phyloP scores from a whole-genome alignment of 225 moss, liverwort and hornwort genomes.

The Antitrichia curtipendula region DNA sequence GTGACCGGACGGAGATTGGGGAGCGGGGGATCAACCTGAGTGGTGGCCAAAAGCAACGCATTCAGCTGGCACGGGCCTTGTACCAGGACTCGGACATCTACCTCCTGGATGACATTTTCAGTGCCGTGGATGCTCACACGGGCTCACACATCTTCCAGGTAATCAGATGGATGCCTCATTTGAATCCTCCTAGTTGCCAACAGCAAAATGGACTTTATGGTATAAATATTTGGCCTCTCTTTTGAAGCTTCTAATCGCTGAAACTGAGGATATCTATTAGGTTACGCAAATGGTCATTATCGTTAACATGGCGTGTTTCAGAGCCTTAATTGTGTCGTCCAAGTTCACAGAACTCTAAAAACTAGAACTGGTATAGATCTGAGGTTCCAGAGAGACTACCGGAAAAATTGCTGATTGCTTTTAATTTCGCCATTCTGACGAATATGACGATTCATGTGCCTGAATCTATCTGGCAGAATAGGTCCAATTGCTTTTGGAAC shows the following conservation, averaged over 20 bases:
- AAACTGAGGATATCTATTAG: background rate
- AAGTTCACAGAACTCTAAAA: background rate
- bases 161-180: background rate
- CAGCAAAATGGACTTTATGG: background rate
- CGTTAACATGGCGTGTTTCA: background rate
- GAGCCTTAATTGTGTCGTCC: too few relatives aligned
- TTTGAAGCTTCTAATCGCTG: background rate
- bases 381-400: background rate
- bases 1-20: slow-evolving; percentile 89
- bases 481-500: background rate
- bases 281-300: background rate
- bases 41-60: slow-evolving; percentile 96
- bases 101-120: slow-evolving; percentile 89
- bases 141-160: slow-evolving; percentile 84
- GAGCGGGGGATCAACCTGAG: slow-evolving; percentile 92
- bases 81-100: slow-evolving; percentile 91
- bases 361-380: background rate
- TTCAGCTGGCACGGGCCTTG: slow-evolving; percentile 89
- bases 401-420: background rate
- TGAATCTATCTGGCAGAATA: background rate
- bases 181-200: background rate
- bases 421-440: background rate
- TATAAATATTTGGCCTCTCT: background rate
- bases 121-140: slow-evolving; percentile 97
- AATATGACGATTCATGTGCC: background rate